These are phyloP conservation scores for Simplicillium aogashimaense DNA, from an alignment of 2,329 filamentous ascomycete species.

Conservation along the genomic window DNA sequence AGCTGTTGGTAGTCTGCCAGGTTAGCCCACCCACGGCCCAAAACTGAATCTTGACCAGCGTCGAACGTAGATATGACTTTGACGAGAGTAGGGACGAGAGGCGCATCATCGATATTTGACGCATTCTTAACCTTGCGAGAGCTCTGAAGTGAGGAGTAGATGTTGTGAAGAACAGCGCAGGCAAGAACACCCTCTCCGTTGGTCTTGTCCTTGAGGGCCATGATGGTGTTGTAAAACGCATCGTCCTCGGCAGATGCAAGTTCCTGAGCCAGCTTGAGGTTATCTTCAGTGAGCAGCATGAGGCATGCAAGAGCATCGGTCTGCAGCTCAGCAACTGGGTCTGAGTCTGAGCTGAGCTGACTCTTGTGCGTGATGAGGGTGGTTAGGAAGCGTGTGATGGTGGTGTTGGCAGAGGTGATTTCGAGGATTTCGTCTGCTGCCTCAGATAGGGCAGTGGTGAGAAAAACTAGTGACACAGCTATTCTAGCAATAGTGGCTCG, in stretches of 20 bases:
- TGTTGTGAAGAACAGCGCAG: slow-evolving; percentile 52
- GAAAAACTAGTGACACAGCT: slow-evolving; percentile 39
- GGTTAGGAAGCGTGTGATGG: slow-evolving; percentile 44
- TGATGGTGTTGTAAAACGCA: slow-evolving; percentile 38
- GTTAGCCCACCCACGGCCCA: slow-evolving; percentile 27
- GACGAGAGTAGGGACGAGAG: slow-evolving; percentile 25
- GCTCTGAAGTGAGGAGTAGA: slow-evolving; percentile 36
- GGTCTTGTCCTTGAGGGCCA: slow-evolving; percentile 35
- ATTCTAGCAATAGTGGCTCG: slow-evolving; percentile 44
- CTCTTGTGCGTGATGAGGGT: slow-evolving; percentile 32
- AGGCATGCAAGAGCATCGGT: slow-evolving; percentile 44
- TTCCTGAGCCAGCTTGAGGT: slow-evolving; percentile 38
- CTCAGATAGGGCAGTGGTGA: slow-evolving; percentile 45
- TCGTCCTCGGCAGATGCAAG: slow-evolving; percentile 39
- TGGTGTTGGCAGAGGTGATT: slow-evolving; percentile 37
- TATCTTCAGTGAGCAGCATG: slow-evolving; percentile 51
- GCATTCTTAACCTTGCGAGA: slow-evolving; percentile 12
- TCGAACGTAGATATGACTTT: slow-evolving; percentile 18
- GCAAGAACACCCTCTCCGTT: slow-evolving; percentile 43
- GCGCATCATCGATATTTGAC: slow-evolving; percentile 21
- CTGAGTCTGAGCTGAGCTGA: slow-evolving; percentile 29
- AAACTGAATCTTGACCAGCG: slow-evolving; percentile 13
- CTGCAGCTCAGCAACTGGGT: slow-evolving; percentile 28
- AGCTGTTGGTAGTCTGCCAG: slow-evolving; percentile 38
- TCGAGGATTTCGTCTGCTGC: slow-evolving; percentile 51